A percentile compares a stretch with the other conserved stretches of the same genome.
Evolutionary conservation across 228 moss, liverwort and hornwort genomes (phyloP).

Genomic region (Sphagnum magellanicum): DNA sequence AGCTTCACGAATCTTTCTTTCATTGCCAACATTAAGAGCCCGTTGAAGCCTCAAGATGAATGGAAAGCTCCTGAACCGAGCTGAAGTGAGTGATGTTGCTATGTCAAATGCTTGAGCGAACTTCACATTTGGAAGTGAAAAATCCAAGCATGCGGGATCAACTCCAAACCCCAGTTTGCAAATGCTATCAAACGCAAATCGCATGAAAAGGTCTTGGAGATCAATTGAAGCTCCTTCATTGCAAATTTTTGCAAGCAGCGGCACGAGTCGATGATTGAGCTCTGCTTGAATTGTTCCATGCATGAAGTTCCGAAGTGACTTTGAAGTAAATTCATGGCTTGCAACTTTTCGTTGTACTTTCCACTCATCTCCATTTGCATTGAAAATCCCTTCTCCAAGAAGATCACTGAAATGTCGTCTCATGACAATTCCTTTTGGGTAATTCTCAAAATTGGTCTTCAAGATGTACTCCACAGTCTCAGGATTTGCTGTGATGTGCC

Average conservation of each 20-base stretch:
- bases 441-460: conserved; percentile 30
- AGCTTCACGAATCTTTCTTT: conserved; percentile 9
- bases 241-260: conserved; percentile 4
- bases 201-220: conserved; percentile 17
- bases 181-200: conserved; percentile 26
- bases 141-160: conserved; percentile 13
- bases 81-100: neutral
- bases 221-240: neutral
- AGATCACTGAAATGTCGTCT: conserved; percentile 2
- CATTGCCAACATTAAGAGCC: conserved; percentile 8
- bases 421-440: conserved; percentile 17
- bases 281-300: conserved; percentile 8
- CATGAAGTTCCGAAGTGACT: conserved; percentile 15
- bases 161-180: conserved; percentile 17
- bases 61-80: conserved; percentile 5
- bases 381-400: conserved; percentile 23
- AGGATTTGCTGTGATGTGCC: conserved; percentile 9
- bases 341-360: conserved; percentile 16
- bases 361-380: conserved; percentile 23
- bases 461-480: conserved; percentile 21
- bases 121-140: conserved; percentile 13
- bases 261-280: conserved; percentile 11
- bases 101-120: conserved; percentile 21
- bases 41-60: conserved; percentile 9
- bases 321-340: conserved; percentile 20